phyloP scores from a whole-genome alignment of 2,329 filamentous ascomycete genomes.

The Colletotrichum orbiculare region DNA sequence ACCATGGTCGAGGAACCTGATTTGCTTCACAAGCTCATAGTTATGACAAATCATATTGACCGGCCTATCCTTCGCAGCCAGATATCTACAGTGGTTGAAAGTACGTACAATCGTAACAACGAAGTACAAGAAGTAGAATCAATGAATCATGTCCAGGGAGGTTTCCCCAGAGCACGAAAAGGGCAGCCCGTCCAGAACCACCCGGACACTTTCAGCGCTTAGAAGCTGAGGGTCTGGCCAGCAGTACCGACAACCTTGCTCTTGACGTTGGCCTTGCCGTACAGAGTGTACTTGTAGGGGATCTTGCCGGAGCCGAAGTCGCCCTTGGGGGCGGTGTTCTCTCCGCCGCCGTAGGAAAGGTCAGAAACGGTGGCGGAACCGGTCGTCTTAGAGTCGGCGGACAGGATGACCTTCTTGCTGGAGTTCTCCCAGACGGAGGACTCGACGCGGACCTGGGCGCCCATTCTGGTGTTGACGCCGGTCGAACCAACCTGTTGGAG shows the following conservation, averaged over 20 bases:
- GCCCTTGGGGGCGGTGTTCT: slow-evolving; percentile 60
- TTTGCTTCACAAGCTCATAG: no score
- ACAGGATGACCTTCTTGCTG: slow-evolving; percentile 50
- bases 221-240: slow-evolving; percentile 51
- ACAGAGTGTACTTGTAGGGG: slow-evolving; percentile 56
- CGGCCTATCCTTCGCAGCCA: no score
- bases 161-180: no score
- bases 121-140: no score
- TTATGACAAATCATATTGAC: no score
- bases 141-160: no score
- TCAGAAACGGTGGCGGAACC: slow-evolving; percentile 56
- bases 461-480: slow-evolving; percentile 66
- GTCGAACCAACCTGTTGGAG: slow-evolving; percentile 46
- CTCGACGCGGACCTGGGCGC: slow-evolving; percentile 67
- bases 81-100: no score
- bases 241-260: slow-evolving; percentile 52
- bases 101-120: no score
- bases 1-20: no score
- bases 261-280: slow-evolving; percentile 60
- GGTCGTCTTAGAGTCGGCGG: slow-evolving; percentile 52
- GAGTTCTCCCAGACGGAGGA: slow-evolving; percentile 61
- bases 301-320: slow-evolving; percentile 65
- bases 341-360: slow-evolving; percentile 54
- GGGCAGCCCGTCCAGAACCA: not conserved
- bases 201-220: slow-evolving; percentile 26